Percentiles rank a stretch among this genome's conserved stretches.
Conservation (phyloP, 2,329 filamentous ascomycete genomes). For the Aspergillus aculeatus region DNA sequence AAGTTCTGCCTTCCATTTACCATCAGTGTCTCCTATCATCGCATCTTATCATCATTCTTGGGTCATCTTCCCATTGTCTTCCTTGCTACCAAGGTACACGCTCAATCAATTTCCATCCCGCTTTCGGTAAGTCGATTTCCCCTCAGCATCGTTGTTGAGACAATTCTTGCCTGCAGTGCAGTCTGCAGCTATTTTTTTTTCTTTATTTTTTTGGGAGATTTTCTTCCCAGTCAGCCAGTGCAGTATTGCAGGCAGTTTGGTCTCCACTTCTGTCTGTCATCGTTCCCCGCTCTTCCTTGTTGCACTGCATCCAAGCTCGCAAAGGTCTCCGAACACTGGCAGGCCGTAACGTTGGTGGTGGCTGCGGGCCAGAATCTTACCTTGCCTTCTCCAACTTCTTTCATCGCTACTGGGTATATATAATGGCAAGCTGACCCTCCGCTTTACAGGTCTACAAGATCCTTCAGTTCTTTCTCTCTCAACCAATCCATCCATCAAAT, state of each 20-base stretch:
- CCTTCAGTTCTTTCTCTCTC: neutral
- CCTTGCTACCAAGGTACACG: neutral
- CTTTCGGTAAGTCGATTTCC: slow-evolving; percentile 9
- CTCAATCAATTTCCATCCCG: neutral
- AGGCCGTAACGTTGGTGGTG: no score
- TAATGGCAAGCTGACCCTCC: slow-evolving; percentile 15
- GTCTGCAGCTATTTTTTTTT: neutral
- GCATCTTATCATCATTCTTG: slow-evolving; percentile 4
- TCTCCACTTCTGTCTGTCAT: slow-evolving; percentile 4
- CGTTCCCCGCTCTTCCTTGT: slow-evolving; percentile 5
- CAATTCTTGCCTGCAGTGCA: neutral
- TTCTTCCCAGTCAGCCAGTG: neutral
- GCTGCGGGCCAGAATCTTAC: neutral
- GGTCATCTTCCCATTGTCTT: neutral
- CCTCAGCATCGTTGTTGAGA: neutral
- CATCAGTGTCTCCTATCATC: slow-evolving; percentile 5
- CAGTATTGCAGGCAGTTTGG: neutral
- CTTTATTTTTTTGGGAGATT: neutral
- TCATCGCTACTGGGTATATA: neutral
- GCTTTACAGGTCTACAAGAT: neutral
- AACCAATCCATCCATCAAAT: neutral
- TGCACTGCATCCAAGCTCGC: slow-evolving; percentile 7
- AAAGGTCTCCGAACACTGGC: neutral
- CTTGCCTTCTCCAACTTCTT: neutral
- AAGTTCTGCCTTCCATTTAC: slow-evolving; percentile 1